A percentile compares a stretch with the other conserved stretches of the same genome.
Evolutionary conservation across 768 basidiomycete genomes (phyloP).

Genomic region (Leccinum subtestaceum): DNA sequence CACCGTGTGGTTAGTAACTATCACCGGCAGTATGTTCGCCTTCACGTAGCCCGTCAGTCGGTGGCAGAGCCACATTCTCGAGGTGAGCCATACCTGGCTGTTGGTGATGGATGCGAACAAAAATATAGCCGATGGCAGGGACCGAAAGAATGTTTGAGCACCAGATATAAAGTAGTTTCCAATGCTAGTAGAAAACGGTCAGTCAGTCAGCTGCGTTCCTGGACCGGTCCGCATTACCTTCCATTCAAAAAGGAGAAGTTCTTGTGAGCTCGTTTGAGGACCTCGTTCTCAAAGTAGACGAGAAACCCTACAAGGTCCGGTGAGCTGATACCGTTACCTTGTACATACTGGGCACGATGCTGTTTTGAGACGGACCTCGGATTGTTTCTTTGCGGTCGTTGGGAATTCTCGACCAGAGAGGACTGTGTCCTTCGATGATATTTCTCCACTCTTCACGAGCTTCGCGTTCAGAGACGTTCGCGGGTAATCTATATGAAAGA

Average conservation of each 20-base stretch:
- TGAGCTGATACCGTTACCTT: not conserved
- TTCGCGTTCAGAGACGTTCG: conserved; percentile 61
- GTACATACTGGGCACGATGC: not conserved
- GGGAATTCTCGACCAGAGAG: conserved; percentile 83
- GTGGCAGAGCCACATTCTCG: conserved; percentile 11
- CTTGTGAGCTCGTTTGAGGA: conserved; percentile 87
- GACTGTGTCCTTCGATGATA: conserved; percentile 84
- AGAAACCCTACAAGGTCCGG: conserved; percentile 64
- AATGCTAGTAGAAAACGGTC: conserved; percentile 43
- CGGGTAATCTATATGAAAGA: conserved; percentile 76
- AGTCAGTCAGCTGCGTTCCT: conserved; percentile 2
- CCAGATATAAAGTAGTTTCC: conserved; percentile 93
- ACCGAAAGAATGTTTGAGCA: conserved; percentile 86
- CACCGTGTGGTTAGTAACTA: conserved; percentile 93
- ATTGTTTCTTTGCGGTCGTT: conserved; percentile 89
- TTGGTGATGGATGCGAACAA: conserved; percentile 89
- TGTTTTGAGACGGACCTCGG: conserved; percentile 51
- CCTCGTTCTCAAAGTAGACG: conserved; percentile 87
- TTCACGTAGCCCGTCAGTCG: conserved; percentile 24
- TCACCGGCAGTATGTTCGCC: conserved; percentile 84
- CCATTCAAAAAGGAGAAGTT: conserved; percentile 93
- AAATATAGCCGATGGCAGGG: conserved; percentile 90
- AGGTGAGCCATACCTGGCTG: conserved; percentile 49
- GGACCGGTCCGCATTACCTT: conserved; percentile 43
- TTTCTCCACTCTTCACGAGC: conserved; percentile 90